Percentiles rank a stretch among this genome's conserved stretches.
These are phyloP conservation scores for Fusarium solani-melongenae DNA, from an alignment of 2,329 filamentous ascomycete species.

Conservation along the genomic window DNA sequence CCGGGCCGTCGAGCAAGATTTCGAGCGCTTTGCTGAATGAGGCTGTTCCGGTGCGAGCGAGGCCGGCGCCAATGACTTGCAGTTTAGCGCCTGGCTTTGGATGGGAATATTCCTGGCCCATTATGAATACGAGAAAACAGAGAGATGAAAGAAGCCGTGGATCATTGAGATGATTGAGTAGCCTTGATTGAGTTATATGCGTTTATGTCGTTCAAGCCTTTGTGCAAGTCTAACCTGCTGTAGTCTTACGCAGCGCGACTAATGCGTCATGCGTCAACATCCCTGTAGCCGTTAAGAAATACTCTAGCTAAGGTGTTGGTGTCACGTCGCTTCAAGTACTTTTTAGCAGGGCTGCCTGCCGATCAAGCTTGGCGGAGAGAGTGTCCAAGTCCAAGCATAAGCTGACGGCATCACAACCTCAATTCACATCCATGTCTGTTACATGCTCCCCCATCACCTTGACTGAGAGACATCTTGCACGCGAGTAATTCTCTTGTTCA, in stretches of 20 bases:
- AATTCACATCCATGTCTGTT: neutral
- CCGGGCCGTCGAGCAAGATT: conserved; percentile 5
- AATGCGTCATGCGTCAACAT: neutral
- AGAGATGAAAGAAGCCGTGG: neutral
- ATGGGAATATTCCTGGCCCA: conserved; percentile 38
- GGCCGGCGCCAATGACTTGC: conserved; percentile 42
- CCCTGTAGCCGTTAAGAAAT: neutral
- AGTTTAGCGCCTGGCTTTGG: conserved; percentile 33
- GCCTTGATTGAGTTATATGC: neutral
- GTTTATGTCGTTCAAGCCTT: neutral
- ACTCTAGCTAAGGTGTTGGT: neutral
- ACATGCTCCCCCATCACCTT: no score
- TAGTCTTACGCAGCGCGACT: neutral
- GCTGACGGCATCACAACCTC: neutral
- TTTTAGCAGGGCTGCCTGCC: neutral
- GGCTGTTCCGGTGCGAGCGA: conserved; percentile 40
- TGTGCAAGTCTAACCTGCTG: neutral
- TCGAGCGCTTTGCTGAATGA: conserved; percentile 38
- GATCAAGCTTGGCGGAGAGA: neutral
- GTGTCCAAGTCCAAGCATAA: neutral
- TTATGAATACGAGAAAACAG: neutral
- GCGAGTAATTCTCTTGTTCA: neutral
- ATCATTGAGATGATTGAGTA: neutral
- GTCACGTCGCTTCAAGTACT: neutral
- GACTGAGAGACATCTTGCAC: neutral